Conservation (phyloP, 805 yeast genomes). For the Saccharomycopsis sp. region DNA sequence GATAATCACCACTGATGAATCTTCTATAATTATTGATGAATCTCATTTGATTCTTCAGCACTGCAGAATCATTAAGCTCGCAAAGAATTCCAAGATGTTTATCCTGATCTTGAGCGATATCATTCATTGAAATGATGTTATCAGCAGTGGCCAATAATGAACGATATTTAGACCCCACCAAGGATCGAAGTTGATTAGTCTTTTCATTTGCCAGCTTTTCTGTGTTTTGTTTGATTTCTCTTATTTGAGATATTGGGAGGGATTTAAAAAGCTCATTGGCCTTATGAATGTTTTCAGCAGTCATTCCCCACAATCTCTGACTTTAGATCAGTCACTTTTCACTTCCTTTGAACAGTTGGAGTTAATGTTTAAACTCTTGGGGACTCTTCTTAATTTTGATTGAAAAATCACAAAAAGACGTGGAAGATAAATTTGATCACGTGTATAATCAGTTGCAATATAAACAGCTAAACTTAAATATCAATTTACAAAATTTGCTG, state of each 20-base stretch:
- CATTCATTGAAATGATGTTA: slow-evolving; percentile 15
- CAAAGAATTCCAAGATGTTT: slow-evolving; percentile 3
- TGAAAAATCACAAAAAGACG: too few relatives aligned
- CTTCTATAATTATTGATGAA: background rate
- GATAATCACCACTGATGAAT: too few relatives aligned
- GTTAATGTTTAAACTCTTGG: too few relatives aligned
- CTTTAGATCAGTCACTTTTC: too few relatives aligned
- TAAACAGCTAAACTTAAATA: too few relatives aligned
- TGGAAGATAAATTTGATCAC: too few relatives aligned
- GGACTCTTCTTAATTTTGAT: too few relatives aligned
- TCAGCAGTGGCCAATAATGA: slow-evolving; percentile 16
- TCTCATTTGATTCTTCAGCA: background rate
- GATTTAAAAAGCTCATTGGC: slow-evolving; percentile 9
- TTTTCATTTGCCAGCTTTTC: slow-evolving; percentile 12
- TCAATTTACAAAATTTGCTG: too few relatives aligned
- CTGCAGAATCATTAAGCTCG: slow-evolving; percentile 9
- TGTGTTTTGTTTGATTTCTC: slow-evolving; percentile 10
- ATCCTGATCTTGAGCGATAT: slow-evolving; percentile 13
- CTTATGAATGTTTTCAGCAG: background rate
- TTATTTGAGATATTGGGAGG: slow-evolving; percentile 11
- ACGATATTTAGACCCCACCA: slow-evolving; percentile 16
- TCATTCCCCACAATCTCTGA: too few relatives aligned
- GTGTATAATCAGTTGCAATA: too few relatives aligned
- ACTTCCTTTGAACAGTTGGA: too few relatives aligned
- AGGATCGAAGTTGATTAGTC: slow-evolving; percentile 7